Base-by-base conservation (phyloP, 148 eudicot species). In the Camellia japonica region DNA sequence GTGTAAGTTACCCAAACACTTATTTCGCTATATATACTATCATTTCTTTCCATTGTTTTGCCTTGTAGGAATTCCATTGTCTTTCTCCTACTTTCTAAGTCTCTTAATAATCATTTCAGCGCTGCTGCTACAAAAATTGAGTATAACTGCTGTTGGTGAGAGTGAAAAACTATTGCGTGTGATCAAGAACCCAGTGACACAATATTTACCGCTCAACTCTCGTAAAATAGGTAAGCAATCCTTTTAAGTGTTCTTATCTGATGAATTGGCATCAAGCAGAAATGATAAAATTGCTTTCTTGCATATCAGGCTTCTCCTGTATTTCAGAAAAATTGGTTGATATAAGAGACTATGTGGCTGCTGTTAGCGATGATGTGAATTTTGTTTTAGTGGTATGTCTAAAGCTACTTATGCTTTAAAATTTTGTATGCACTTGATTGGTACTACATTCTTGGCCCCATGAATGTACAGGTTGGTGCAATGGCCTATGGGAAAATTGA, bases 401-500 rank as follows among this genome's bases (percentile, higher is more conserved):
- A 68, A 59, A 68, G 1, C 52, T 73, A 16, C 56, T 43, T 47
- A 9, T 18, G 8, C 68, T 23, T 61, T 49, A 46, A 18, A 67
- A 61, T 44, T 80, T 20, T 6, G 41, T 55, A 62, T 75, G 47
- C 60, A 23, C 16, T 74, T 73, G 63, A 23, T 47, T 74, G 2
- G 43, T 73, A 19, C 66, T 80, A 79, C 23, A 74, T 30, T 58
- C 51, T 47, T 86, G 68, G 62, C 74, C 19, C 79, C 42, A 46
- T 80, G 68, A 14, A 59, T 73, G 19, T 84, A 64, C 83, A 96
- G 99, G 95, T 96, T 81, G 99, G 99, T 87, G 98, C 99, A 71
- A 96, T 96, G 98, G 92, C 99, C 80, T 97, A 96, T 87, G 99
- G 98, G 84, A 96, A 90, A 86, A 90, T 96, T 72, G 89, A 88